Percentiles rank a stretch among this genome's conserved stretches.
Conservation (phyloP, 2,329 filamentous ascomycete genomes). For the Fusarium agapanthi region DNA sequence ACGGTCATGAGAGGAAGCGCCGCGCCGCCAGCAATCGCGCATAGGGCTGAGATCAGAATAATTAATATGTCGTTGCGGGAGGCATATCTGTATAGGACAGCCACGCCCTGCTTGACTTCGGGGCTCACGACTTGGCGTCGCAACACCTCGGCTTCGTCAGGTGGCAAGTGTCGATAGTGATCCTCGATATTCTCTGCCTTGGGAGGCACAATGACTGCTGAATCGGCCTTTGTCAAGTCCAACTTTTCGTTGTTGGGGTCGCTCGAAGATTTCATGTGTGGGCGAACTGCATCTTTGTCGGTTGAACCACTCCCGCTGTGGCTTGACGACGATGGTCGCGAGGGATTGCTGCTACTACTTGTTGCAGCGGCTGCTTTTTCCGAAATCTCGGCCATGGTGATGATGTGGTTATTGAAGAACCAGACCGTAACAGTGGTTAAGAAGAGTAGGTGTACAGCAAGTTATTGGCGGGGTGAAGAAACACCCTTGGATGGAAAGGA, state of each 20-base stretch:
- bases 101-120: conserved; percentile 69
- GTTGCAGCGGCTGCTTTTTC: conserved; percentile 41
- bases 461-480: background rate
- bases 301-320: conserved; percentile 46
- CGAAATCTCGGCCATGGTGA: conserved; percentile 33
- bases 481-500: background rate
- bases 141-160: conserved; percentile 72
- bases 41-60: conserved; percentile 67
- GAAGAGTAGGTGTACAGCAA: background rate
- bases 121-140: conserved; percentile 74
- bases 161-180: conserved; percentile 69
- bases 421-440: background rate
- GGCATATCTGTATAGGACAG: conserved; percentile 75
- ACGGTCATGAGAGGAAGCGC: conserved; percentile 83
- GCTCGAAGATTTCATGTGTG: conserved; percentile 20
- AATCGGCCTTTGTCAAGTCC: conserved; percentile 55
- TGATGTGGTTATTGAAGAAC: background rate
- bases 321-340: conserved; percentile 47
- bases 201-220: conserved; percentile 48
- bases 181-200: conserved; percentile 56
- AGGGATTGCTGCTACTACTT: conserved; percentile 28
- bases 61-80: conserved; percentile 71
- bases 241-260: conserved; percentile 27
- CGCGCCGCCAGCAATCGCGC: conserved; percentile 76
- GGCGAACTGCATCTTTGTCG: conserved; percentile 29